These are phyloP conservation scores for Lactarius sp. DNA, from an alignment of 768 basidiomycete species.

Conservation along the genomic window DNA sequence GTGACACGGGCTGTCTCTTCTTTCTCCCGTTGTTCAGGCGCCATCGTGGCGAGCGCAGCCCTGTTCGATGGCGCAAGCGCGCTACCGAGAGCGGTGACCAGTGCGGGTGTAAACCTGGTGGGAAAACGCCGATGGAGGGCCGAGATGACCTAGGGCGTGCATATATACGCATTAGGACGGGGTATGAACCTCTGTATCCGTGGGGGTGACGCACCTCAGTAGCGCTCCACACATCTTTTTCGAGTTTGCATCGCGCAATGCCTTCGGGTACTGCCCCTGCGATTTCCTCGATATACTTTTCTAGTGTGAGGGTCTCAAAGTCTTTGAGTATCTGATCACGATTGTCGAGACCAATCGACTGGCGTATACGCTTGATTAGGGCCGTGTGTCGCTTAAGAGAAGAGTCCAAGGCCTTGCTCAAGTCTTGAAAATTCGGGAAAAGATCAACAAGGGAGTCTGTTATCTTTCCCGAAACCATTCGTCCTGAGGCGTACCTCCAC, in stretches of 20 bases:
- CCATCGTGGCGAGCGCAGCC: constrained; percentile 49
- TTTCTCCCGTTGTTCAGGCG: constrained; percentile 83
- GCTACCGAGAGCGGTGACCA: constrained; percentile 55
- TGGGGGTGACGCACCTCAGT: constrained; percentile 63
- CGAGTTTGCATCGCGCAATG: constrained; percentile 79
- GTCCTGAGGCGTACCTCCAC: constrained; percentile 32
- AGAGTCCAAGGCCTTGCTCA: constrained; percentile 73
- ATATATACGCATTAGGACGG: constrained; percentile 10
- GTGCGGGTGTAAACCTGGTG: constrained; percentile 65
- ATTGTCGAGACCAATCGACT: constrained; percentile 77
- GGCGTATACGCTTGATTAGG: constrained; percentile 88
- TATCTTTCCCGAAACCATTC: constrained; percentile 38
- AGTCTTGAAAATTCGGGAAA: constrained; percentile 42
- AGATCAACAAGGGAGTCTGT: not conserved
- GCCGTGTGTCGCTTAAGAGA: constrained; percentile 95
- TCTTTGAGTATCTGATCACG: constrained; percentile 89
- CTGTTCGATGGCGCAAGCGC: constrained; percentile 58
- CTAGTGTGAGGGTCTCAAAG: constrained; percentile 81
- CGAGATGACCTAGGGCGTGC: constrained; percentile 65
- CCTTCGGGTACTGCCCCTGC: constrained; percentile 86
- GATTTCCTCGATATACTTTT: constrained; percentile 96
- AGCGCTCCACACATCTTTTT: constrained; percentile 87
- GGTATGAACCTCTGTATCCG: not conserved
- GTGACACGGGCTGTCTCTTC: constrained; percentile 77
- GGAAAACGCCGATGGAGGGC: constrained; percentile 85